Conservation (phyloP, 495 filamentous ascomycete species). For the Tirmania nivea region DNA sequence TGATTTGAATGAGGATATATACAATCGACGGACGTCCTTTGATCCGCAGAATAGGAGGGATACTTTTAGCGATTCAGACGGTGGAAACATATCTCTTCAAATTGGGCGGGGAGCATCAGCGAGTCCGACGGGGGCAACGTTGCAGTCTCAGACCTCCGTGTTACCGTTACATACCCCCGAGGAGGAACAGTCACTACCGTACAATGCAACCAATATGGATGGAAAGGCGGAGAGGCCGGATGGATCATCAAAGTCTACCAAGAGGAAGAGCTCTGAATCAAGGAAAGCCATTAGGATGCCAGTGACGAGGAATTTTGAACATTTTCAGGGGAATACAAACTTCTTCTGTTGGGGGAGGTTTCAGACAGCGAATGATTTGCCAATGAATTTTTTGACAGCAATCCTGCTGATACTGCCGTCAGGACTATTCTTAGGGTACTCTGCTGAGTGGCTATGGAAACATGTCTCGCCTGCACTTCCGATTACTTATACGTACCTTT, state of each 20-base stretch:
- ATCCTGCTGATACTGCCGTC: conserved; percentile 53
- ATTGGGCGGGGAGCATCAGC: conserved; percentile 30
- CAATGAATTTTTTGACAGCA: conserved; percentile 80
- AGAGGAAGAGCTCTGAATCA: background rate
- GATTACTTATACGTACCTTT: conserved; percentile 72
- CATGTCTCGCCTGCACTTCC: conserved; percentile 84
- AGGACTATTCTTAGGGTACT: conserved; percentile 65
- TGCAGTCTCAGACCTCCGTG: background rate
- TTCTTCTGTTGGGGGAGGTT: conserved; percentile 71
- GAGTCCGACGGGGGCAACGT: background rate
- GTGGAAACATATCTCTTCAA: conserved; percentile 42
- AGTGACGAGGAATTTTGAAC: conserved; percentile 34
- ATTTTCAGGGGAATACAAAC: conserved; percentile 75
- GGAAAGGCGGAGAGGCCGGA: background rate
- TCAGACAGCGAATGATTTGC: conserved; percentile 70
- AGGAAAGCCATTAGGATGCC: background rate
- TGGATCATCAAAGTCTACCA: background rate
- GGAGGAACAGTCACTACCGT: background rate
- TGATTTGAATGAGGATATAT: background rate
- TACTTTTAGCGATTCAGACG: conserved; percentile 8
- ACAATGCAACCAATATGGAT: background rate
- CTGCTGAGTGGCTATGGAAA: conserved; percentile 75
- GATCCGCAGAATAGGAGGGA: conserved; percentile 5
- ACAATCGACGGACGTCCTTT: conserved; percentile 5
- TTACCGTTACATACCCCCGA: background rate